Evolutionary conservation across 306 rosid genomes (phyloP).

Genomic region (Gynostemma pentaphyllum): DNA sequence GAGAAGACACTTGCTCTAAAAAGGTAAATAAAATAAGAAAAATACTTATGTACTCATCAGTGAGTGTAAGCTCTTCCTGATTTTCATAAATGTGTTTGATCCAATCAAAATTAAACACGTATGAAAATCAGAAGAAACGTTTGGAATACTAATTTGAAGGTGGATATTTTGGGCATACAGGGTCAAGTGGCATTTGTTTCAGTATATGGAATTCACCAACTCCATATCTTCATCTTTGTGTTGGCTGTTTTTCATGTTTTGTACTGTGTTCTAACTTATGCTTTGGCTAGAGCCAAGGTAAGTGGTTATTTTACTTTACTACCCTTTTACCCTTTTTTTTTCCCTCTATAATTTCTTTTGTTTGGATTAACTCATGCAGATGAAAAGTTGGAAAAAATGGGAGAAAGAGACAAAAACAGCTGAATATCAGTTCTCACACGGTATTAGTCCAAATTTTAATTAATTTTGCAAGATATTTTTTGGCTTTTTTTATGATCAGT

Average conservation of each 20-base stretch:
- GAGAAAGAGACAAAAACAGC: conserved; percentile 69
- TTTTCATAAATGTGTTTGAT: too few relatives aligned
- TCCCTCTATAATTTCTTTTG: neutral
- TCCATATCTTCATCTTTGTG: conserved; percentile 73
- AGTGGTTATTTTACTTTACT: neutral
- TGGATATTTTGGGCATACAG: too few relatives aligned
- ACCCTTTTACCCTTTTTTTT: neutral
- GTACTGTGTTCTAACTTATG: conserved; percentile 59
- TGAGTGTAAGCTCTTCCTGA: too few relatives aligned
- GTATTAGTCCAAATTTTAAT: conserved; percentile 21
- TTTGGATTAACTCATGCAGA: conserved; percentile 51
- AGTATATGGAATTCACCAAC: conserved; percentile 58
- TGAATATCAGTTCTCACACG: conserved; percentile 75
- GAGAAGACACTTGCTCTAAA: conserved; percentile 39
- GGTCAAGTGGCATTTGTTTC: conserved; percentile 59
- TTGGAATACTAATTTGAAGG: too few relatives aligned
- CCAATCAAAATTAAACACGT: too few relatives aligned
- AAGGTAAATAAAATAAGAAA: conserved; percentile 22
- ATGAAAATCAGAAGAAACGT: too few relatives aligned
- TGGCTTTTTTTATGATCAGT: neutral
- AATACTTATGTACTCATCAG: too few relatives aligned
- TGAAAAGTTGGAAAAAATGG: conserved; percentile 88
- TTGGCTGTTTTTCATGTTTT: conserved; percentile 62
- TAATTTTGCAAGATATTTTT: too few relatives aligned
- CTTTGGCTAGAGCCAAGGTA: conserved; percentile 67